Evolutionary conservation across 192 early-diverging fungal genomes (phyloP).

Genomic region (Coemansia reversa): DNA sequence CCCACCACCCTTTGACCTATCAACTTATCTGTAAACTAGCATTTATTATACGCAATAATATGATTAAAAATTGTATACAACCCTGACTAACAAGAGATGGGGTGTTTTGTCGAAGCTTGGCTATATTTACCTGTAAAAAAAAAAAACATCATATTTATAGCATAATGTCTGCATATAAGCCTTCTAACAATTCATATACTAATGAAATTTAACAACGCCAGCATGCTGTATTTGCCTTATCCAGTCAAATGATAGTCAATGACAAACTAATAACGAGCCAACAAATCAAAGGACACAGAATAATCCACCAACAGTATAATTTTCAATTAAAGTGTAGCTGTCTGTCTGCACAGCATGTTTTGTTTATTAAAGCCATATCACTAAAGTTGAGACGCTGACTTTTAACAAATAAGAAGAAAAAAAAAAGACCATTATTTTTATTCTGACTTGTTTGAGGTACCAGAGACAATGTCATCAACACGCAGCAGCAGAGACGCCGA

Average conservation of each 20-base stretch:
- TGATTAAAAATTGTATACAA: neutral
- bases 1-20: slow-evolving; percentile 47
- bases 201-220: no score
- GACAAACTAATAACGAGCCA: no score
- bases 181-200: no score
- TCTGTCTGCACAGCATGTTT: neutral
- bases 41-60: neutral
- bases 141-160: no score
- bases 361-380: neutral
- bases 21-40: slow-evolving; percentile 2
- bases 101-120: no score
- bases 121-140: no score
- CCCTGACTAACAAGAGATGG: no score
- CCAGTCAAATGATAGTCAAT: no score
- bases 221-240: no score
- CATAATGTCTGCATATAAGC: no score
- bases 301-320: no score
- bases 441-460: slow-evolving; percentile 37
- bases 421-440: slow-evolving; percentile 3
- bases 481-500: slow-evolving; percentile 80
- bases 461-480: slow-evolving; percentile 96
- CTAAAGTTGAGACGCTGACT: neutral
- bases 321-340: neutral
- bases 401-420: neutral
- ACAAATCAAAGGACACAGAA: no score